A percentile compares a stretch with the other conserved stretches of the same genome.
Conservation (phyloP, 2,329 filamentous ascomycete species). For the Juglanconis oblonga region DNA sequence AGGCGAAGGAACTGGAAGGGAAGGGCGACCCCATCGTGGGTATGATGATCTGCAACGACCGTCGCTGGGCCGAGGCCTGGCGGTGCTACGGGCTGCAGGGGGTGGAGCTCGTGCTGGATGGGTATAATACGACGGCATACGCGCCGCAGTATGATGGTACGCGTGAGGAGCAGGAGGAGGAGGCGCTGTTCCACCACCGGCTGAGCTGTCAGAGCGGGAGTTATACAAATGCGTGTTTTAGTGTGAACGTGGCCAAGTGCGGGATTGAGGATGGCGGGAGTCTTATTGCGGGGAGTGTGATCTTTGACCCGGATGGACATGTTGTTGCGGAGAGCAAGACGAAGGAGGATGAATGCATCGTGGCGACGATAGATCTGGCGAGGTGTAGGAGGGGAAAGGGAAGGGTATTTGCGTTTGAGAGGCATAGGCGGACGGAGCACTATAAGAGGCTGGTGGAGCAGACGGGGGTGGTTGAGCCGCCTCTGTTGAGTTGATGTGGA, state of each 20-base stretch:
- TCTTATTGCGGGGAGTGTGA: conserved; percentile 15
- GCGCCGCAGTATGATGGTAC: conserved; percentile 39
- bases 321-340: conserved; percentile 48
- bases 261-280: conserved; percentile 41
- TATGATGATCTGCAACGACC: conserved; percentile 56
- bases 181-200: conserved; percentile 50
- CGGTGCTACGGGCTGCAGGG: conserved; percentile 46
- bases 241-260: conserved; percentile 45
- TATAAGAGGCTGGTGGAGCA: conserved; percentile 38
- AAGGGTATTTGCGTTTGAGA: conserved; percentile 43
- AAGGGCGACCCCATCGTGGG: conserved; percentile 50
- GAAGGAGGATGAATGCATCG: conserved; percentile 46
- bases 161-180: conserved; percentile 39
- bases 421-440: conserved; percentile 41
- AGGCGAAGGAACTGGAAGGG: conserved; percentile 24
- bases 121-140: conserved; percentile 50
- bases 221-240: conserved; percentile 52
- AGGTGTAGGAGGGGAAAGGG: conserved; percentile 46
- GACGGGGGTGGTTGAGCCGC: conserved; percentile 33
- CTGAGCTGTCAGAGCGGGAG: conserved; percentile 50
- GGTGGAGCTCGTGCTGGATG: conserved; percentile 30
- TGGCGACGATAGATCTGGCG: conserved; percentile 47
- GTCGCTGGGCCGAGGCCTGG: conserved; percentile 53
- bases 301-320: conserved; percentile 35
- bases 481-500: conserved; percentile 18